Evolutionary conservation across 2,329 filamentous ascomycete species (phyloP).

Genomic region (Cephalotrichum gorgonifer): DNA sequence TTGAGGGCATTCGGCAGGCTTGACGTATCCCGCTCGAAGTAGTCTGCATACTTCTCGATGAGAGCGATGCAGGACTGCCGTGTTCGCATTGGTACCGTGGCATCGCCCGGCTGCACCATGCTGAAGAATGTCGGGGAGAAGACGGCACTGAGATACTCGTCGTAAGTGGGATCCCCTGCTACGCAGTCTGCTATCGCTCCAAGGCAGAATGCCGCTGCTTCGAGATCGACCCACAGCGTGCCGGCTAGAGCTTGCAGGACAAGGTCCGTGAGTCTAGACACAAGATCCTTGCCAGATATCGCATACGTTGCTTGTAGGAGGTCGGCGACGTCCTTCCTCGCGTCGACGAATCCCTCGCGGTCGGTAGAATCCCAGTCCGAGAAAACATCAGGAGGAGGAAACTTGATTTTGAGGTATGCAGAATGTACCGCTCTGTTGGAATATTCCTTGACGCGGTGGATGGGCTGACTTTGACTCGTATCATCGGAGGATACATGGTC

Average conservation of each 20-base stretch:
- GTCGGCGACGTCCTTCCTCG: slow-evolving; percentile 70
- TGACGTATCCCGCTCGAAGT: slow-evolving; percentile 60
- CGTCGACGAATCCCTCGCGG: slow-evolving; percentile 57
- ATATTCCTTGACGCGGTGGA: slow-evolving; percentile 13
- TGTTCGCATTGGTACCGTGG: slow-evolving; percentile 44
- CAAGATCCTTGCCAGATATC: slow-evolving; percentile 43
- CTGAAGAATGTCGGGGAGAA: slow-evolving; percentile 50
- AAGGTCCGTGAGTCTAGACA: slow-evolving; percentile 47
- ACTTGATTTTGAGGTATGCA: slow-evolving; percentile 59
- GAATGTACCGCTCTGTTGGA: slow-evolving; percentile 55
- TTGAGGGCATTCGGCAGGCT: slow-evolving; percentile 62
- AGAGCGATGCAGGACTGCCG: slow-evolving; percentile 59
- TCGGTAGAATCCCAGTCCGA: slow-evolving; percentile 61
- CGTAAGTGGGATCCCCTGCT: slow-evolving; percentile 44
- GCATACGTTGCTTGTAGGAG: slow-evolving; percentile 63
- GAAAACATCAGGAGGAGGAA: slow-evolving; percentile 48
- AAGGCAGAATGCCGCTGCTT: slow-evolving; percentile 52
- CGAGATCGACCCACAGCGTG: slow-evolving; percentile 49
- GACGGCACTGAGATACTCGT: slow-evolving; percentile 47
- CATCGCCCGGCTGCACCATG: neutral
- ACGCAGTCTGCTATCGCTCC: slow-evolving; percentile 58
- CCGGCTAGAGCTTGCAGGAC: neutral
- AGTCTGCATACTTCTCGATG: slow-evolving; percentile 64
- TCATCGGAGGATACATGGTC: slow-evolving; percentile 46
- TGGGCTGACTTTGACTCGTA: slow-evolving; percentile 26